Conservation (phyloP, 305 asterid genomes). For the Fraxinus xanthoxyloides region DNA sequence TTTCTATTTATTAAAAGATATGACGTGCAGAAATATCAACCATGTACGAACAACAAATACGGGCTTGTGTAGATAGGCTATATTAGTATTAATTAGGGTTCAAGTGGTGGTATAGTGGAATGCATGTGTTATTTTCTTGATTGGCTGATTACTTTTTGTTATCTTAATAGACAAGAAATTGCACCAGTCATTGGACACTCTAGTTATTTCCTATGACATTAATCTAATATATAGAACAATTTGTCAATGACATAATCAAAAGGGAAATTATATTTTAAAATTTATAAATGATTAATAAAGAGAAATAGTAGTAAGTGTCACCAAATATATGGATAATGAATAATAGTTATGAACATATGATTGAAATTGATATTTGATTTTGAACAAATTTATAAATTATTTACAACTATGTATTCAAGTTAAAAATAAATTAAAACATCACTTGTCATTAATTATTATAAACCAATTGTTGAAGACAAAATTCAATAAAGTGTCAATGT, state of each 20-base stretch:
- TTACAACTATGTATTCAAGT: neutral
- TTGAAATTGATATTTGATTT: neutral
- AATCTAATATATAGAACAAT: neutral
- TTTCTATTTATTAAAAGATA: no score
- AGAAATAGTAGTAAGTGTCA: neutral
- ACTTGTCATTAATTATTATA: no score
- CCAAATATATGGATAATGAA: neutral
- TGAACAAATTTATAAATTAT: no score
- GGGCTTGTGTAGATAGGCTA: neutral
- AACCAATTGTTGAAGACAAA: neutral
- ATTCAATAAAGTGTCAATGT: no score
- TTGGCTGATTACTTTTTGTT: neutral
- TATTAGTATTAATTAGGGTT: neutral
- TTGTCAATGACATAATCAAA: neutral
- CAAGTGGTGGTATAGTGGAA: slow-evolving; percentile 55
- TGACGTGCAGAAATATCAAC: neutral
- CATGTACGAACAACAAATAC: neutral
- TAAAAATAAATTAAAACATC: no score
- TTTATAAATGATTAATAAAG: no score
- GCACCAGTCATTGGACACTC: slow-evolving; percentile 28
- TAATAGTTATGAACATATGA: neutral
- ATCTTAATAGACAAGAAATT: slow-evolving; percentile 50
- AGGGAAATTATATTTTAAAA: neutral
- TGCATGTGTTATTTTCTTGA: slow-evolving; percentile 43
- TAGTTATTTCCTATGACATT: slow-evolving; percentile 16